These are phyloP conservation scores for Aspergillus sp. DNA, from an alignment of 2,329 filamentous ascomycete genomes.

Conservation along the genomic window DNA sequence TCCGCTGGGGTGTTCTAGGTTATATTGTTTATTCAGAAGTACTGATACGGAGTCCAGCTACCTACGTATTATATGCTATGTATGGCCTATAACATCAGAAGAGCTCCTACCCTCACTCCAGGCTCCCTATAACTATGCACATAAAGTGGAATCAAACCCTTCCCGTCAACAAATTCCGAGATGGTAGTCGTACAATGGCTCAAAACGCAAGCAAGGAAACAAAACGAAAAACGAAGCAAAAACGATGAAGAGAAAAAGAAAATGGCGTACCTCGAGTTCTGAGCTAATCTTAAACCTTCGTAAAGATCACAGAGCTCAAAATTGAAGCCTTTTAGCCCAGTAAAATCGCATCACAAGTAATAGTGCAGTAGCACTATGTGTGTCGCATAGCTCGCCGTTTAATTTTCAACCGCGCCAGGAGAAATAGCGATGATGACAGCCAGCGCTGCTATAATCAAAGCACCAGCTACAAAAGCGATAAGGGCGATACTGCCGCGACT, in stretches of 20 bases:
- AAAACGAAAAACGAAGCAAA: background rate
- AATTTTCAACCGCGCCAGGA: slow-evolving; percentile 39
- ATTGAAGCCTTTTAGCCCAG: background rate
- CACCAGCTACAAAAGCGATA: slow-evolving; percentile 56
- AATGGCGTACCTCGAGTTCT: slow-evolving; percentile 3
- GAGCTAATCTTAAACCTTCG: background rate
- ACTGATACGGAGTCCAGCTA: background rate
- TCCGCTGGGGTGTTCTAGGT: background rate
- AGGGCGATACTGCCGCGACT: slow-evolving; percentile 61
- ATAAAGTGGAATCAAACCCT: background rate
- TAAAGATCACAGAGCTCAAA: background rate
- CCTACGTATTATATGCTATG: background rate
- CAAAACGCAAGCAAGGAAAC: background rate
- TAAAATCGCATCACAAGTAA: background rate
- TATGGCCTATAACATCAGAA: background rate
- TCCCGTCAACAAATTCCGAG: background rate
- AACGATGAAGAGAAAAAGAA: background rate
- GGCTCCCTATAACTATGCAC: background rate
- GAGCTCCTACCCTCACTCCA: background rate
- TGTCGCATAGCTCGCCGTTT: background rate
- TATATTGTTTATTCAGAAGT: background rate
- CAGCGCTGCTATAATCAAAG: slow-evolving; percentile 59
- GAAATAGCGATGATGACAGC: slow-evolving; percentile 60
- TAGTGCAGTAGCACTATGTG: background rate
- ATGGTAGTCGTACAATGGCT: background rate